Base-by-base conservation (phyloP, 495 filamentous ascomycete species). In the Penicillium waksmanii region DNA sequence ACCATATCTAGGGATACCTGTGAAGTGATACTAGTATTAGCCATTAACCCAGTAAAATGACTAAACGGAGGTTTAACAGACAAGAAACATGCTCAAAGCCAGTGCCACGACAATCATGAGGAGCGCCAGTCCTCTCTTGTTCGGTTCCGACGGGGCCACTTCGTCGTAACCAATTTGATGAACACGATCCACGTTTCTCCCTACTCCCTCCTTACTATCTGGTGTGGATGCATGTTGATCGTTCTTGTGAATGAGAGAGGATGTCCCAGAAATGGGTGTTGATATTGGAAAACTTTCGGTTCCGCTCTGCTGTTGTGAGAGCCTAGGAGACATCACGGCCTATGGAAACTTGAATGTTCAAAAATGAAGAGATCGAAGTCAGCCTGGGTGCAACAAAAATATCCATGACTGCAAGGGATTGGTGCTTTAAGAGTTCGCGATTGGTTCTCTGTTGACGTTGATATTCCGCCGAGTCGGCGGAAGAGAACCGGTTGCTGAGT, bases 401-500 rank as follows among this genome's bases (percentile, higher is more conserved):
- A 23, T 23, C 23, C 23, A 23, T 23, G 23, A 23, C 23, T 23
- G 23, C 3, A 3, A 23, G 23, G 23, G 23, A 23, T 23, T 23
- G 23, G 23, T 23, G 23, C 23, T 23, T 23, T 23, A 23, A 23
- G 4, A 23, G 23, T 23, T 23, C 23, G 4, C 1, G 23, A 23
- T 23, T 23, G 23, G 23, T 23, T 23, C 23, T 23, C 23, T 23
- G 23, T 23, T 23, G 23, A 23, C 23, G 23, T 23, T 43, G 40
- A 43, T n/a, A n/a, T 17, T 43, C 40, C 40, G 15, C 40, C 40
- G 40, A 43, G 6, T 43, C 40, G 40, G 40, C 40, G 40, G 40
- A 43, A 15, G n/a, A 43, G 6, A 6, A 6, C 2, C 23, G 4
- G 3, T 3, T 23, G 23, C 23, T 23, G 23, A 23, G 23, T 23